Evolutionary conservation across 345 rosid genomes (phyloP), one percentile per base, ranked within the genome.

Genomic region (Theobroma cacao): DNA sequence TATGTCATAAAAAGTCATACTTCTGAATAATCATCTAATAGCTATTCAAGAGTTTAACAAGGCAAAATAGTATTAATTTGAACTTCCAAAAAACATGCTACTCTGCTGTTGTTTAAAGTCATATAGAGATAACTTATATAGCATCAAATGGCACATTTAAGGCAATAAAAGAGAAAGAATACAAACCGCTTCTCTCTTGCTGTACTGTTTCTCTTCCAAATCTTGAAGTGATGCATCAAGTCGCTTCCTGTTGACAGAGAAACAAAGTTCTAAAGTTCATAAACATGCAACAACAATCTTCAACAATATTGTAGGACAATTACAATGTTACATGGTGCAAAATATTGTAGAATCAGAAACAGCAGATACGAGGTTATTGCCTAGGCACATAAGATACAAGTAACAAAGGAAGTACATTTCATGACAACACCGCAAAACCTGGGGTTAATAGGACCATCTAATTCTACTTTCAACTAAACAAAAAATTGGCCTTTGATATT

Each of bases 191-290:
- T 96, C 99, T 88, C 86, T 92, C 89, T 90, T 90, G 97, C 89
- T 94, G 81, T 89, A 89, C 78, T 96, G 98, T 83, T 94, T 91
- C 79, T 89, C 98, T 85, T 94, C 99, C 87, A 90, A 82, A 82
- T 96, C 99, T 82, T 91, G 99, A 76, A 96, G 91, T 34, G 84
- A 85, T 31, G 88, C 87, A 85, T 96, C 99, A 75, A 94, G 92
- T 62, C 98, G 91, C 89, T 94, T 96, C 91, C 99, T 96, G 70
- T 83, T 38, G 41, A 40, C 7, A n/a, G 9, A 81, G 53, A 67
- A 12, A 60, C 62, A 60, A 12, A 76, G 58, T 64, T 20, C 24
- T 50, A 36, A 73, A 80, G 71, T 26, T 72, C 43, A 76, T 47
- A 79, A 17, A 28, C 20, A 72, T 28, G 47, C 10, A 56, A 56